phyloP scores from a whole-genome alignment of 2,329 filamentous ascomycete genomes.

The Talaromyces sp. region DNA sequence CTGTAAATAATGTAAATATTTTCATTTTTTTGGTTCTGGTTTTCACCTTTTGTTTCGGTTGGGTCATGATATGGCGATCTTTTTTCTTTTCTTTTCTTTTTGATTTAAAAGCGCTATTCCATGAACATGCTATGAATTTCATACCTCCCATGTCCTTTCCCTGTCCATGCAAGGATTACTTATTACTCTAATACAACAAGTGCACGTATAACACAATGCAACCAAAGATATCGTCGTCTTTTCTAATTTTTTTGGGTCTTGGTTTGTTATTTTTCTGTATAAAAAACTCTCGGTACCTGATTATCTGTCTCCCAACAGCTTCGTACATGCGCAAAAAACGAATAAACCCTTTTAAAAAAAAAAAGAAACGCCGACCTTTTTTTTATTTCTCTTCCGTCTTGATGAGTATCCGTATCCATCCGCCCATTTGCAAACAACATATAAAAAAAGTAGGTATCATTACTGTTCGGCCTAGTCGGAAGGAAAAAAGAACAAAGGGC shows the following conservation, averaged over 20 bases:
- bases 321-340: neutral
- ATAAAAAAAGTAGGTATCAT: neutral
- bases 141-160: neutral
- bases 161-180: neutral
- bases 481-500: neutral
- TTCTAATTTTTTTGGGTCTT: neutral
- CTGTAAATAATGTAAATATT: constrained; percentile 9
- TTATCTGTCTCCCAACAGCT: neutral
- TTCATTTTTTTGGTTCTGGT: neutral
- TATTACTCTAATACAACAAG: neutral
- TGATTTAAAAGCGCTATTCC: neutral
- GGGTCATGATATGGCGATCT: neutral
- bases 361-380: constrained; percentile 3
- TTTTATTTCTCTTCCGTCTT: neutral
- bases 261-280: neutral
- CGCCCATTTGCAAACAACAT: neutral
- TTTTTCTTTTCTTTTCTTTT: neutral
- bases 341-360: neutral
- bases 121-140: neutral
- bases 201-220: neutral
- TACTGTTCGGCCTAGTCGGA: neutral
- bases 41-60: neutral
- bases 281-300: neutral
- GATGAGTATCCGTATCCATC: neutral
- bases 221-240: neutral